Conservation (phyloP, 225 moss, liverwort and hornwort species). For the Takakia lepidozioides region DNA sequence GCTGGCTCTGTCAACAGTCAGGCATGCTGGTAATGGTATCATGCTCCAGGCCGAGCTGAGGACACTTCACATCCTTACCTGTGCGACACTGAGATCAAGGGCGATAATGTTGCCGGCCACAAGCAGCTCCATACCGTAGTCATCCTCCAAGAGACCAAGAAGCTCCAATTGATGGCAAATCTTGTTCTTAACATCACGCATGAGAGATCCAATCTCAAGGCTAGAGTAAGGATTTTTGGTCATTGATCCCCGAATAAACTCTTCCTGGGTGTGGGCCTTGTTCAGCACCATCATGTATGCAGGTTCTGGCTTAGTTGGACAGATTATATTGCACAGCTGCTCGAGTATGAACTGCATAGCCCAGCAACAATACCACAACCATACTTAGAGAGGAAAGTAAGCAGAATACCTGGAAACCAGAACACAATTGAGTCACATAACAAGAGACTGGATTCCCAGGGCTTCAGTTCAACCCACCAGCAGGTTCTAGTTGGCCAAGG, state of each 20-base stretch:
- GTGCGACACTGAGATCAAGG: constrained; percentile 94
- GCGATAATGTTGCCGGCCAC: constrained; percentile 97
- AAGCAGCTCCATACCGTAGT: constrained; percentile 98
- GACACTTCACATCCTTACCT: constrained; percentile 16
- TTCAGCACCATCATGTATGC: constrained; percentile 99
- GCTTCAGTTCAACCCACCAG: constrained; percentile 1
- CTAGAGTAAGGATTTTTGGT: constrained; percentile 98
- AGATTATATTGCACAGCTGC: constrained; percentile 96
- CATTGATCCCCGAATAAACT: constrained; percentile 99
- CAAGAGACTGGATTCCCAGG: too few species aligned
- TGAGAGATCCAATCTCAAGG: constrained; percentile 96
- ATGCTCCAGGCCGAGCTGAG: neutral
- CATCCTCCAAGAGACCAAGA: constrained; percentile 91
- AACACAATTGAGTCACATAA: too few species aligned
- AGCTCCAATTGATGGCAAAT: constrained; percentile 96
- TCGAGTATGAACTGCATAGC: constrained; percentile 91
- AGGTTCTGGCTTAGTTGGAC: constrained; percentile 96
- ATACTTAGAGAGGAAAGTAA: too few species aligned
- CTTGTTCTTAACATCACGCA: constrained; percentile 99
- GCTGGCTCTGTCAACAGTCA: too few species aligned
- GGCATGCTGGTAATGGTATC: constrained; percentile 4
- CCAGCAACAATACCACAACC: too few species aligned
- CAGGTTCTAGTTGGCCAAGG: neutral
- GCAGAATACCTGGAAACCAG: too few species aligned
- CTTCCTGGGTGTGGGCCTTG: constrained; percentile 97